phyloP scores from a whole-genome alignment of 2,329 filamentous ascomycete species.

The Aspergillus texensis region DNA sequence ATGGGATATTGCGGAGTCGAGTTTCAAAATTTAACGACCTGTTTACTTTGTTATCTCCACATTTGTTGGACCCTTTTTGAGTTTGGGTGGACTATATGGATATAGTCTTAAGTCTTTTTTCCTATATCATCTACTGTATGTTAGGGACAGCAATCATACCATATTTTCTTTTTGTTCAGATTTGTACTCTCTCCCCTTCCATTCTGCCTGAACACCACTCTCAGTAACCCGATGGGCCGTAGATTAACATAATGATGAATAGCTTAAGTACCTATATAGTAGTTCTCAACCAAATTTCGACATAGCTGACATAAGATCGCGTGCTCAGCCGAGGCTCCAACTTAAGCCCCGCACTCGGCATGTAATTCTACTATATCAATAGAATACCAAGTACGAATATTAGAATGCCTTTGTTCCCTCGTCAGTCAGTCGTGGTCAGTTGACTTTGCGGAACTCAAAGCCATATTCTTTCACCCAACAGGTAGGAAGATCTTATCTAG shows the following conservation, averaged over 20 bases:
- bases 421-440: background rate
- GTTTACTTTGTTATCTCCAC: conserved; percentile 32
- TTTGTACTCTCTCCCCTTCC: background rate
- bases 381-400: background rate
- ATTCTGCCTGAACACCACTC: background rate
- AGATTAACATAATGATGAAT: no score
- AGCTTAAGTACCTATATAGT: no score
- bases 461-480: background rate
- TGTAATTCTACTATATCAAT: background rate
- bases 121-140: conserved; percentile 37
- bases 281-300: background rate
- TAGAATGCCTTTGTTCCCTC: background rate
- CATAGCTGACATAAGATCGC: conserved; percentile 4
- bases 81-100: conserved; percentile 43
- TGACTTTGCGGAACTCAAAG: background rate
- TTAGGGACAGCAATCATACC: conserved; percentile 42
- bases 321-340: conserved; percentile 3
- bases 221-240: background rate
- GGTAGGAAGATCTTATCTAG: background rate
- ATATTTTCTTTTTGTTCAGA: conserved; percentile 33
- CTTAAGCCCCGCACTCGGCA: background rate
- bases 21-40: conserved; percentile 39
- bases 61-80: conserved; percentile 27
- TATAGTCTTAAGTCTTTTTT: conserved; percentile 40
- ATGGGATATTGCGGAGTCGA: conserved; percentile 36